Evolutionary conservation across 129 eudicot genomes (phyloP).

Genomic region (Helianthus annuus): HanXRQr2.0-SUNRISE NC_035437.2:33085186-33085685

Average conservation of each 20-base stretch:
- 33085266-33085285: no score
- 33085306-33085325: not conserved
- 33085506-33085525: conserved; percentile 4
- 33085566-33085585: no score
- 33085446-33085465: conserved; percentile 17
- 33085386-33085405: conserved; percentile 23
- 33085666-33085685: conserved; percentile 46
- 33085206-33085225: no score
- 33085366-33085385: not conserved
- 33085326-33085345: not conserved
- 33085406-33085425: not conserved
- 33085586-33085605: not conserved
- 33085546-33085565: no score
- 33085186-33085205: not conserved
- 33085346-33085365: conserved; percentile 24
- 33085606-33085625: conserved; percentile 26
- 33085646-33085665: conserved; percentile 42
- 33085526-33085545: not conserved
- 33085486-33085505: conserved; percentile 15
- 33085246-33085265: not conserved
- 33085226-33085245: not conserved
- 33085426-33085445: not conserved
- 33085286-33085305: no score
- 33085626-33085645: conserved; percentile 26
- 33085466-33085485: conserved; percentile 4